phyloP scores from a whole-genome alignment of 2,329 filamentous ascomycete species.

The Penicillium vulpinum region DNA sequence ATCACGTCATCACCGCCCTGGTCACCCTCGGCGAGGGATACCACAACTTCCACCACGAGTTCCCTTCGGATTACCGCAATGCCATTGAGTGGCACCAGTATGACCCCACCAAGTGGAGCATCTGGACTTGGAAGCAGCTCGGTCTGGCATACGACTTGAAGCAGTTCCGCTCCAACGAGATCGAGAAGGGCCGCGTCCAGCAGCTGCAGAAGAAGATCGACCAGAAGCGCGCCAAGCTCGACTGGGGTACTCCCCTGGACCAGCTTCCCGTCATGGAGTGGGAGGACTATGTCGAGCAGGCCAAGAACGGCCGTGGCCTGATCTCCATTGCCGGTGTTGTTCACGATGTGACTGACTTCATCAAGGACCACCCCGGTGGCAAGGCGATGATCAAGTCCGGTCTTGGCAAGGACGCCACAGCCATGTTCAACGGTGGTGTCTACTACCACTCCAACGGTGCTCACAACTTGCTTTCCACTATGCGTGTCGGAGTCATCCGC shows the following conservation, averaged over 20 bases:
- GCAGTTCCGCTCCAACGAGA: slow-evolving; percentile 88
- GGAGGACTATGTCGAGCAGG: slow-evolving; percentile 79
- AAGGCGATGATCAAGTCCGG: slow-evolving; percentile 81
- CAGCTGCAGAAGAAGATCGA: slow-evolving; percentile 92
- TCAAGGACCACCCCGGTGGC: slow-evolving; percentile 87
- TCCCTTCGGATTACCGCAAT: slow-evolving; percentile 90
- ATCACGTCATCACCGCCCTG: slow-evolving; percentile 81
- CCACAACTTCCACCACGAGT: slow-evolving; percentile 96
- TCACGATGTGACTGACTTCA: slow-evolving; percentile 80
- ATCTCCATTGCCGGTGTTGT: slow-evolving; percentile 80
- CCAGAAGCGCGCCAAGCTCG: slow-evolving; percentile 75
- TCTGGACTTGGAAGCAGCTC: slow-evolving; percentile 80
- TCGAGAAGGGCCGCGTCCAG: slow-evolving; percentile 87
- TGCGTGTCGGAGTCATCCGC: slow-evolving; percentile 82
- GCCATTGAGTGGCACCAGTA: slow-evolving; percentile 90
- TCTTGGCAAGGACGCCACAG: slow-evolving; percentile 83
- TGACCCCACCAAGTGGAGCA: slow-evolving; percentile 87
- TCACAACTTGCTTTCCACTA: slow-evolving; percentile 83
- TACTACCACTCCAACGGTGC: slow-evolving; percentile 89
- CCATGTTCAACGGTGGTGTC: slow-evolving; percentile 88
- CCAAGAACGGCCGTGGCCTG: slow-evolving; percentile 74
- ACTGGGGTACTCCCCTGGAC: slow-evolving; percentile 85
- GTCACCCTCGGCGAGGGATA: slow-evolving; percentile 86
- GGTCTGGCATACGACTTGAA: slow-evolving; percentile 85
- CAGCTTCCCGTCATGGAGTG: slow-evolving; percentile 82